Evolutionary conservation across 2,329 filamentous ascomycete species (phyloP), one percentile per base, ranked within the genome.

Genomic region (Botrytis paeoniae): DNA sequence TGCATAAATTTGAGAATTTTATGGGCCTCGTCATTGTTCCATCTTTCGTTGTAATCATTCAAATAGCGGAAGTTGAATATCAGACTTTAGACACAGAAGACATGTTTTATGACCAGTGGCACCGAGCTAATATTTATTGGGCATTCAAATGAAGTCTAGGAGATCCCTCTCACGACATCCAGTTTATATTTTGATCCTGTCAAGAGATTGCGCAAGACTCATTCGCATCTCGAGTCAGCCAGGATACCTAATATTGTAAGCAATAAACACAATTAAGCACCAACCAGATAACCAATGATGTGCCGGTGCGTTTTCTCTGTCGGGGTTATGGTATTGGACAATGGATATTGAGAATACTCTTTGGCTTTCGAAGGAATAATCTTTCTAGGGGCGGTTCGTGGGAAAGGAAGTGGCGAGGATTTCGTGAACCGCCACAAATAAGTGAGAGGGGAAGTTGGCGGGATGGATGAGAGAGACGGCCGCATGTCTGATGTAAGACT

Each of bases 51-150:
- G 12, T 18, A 2, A 39, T 18, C 22, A 61, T 16, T 8, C 0
- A n/a, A 61, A 9, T 5, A 39, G n/a, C 22, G 10, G 3, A 16
- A 9, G 6, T 12, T 12, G 7, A 61, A 1, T n/a, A 4, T 12
- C 10, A 61, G 59, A 61, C 8, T 1, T 0, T 61, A 14, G 12
- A 61, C 2, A 39, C 6, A 39, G 2, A 14, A 62, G 2, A 32
- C 4, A 10, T 4, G 14, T 14, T n/a, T 10, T 3, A 22, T 22
- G 3, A 1, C 8, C 10, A 32, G 9, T 4, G 20, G 0, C 2
- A 32, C 12, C 5, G 12, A 22, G 2, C 4, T 20, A 64, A 7
- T 6, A 32, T 8, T 1, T 32, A 2, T 2, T 7, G 29, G 16
- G 3, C 14, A 9, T 2, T 20, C 1, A 7, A 41, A 29, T 29